phyloP scores from a whole-genome alignment of 2,329 filamentous ascomycete genomes.

The Arthrobotrys pseudoclavata region DNA sequence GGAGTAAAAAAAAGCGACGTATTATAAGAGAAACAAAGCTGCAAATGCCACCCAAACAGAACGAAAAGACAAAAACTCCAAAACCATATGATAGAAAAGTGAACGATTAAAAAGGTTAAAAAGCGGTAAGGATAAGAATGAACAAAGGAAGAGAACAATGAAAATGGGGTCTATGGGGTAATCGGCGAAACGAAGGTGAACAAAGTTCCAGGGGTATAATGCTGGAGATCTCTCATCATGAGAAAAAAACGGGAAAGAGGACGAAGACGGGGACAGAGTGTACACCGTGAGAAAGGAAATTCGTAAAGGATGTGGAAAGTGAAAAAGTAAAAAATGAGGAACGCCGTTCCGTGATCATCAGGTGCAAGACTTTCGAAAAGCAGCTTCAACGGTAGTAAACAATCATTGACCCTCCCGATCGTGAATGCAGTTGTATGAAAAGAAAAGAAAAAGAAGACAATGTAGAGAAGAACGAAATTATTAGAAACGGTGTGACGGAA shows the following conservation, averaged over 20 bases:
- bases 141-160: constrained; percentile 56
- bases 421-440: constrained; percentile 41
- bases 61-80: constrained; percentile 47
- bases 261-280: constrained; percentile 13
- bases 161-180: constrained; percentile 62
- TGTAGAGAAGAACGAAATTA: constrained; percentile 34
- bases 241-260: constrained; percentile 24
- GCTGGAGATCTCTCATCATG: constrained; percentile 58
- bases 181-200: constrained; percentile 60
- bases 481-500: constrained; percentile 35
- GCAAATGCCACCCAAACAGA: constrained; percentile 55
- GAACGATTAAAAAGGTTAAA: constrained; percentile 39
- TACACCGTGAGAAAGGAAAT: constrained; percentile 46
- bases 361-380: constrained; percentile 50
- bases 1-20: constrained; percentile 14
- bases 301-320: constrained; percentile 32
- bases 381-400: constrained; percentile 43
- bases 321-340: constrained; percentile 38
- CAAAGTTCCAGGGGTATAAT: constrained; percentile 59
- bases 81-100: constrained; percentile 44
- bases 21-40: constrained; percentile 14
- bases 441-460: constrained; percentile 61
- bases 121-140: constrained; percentile 19
- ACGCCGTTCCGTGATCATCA: constrained; percentile 59
- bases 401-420: constrained; percentile 58